Evolutionary conservation across 108 stramenopile species (phyloP), one percentile per base, ranked within the genome.

Genomic region (Nitzschia sp.): DNA sequence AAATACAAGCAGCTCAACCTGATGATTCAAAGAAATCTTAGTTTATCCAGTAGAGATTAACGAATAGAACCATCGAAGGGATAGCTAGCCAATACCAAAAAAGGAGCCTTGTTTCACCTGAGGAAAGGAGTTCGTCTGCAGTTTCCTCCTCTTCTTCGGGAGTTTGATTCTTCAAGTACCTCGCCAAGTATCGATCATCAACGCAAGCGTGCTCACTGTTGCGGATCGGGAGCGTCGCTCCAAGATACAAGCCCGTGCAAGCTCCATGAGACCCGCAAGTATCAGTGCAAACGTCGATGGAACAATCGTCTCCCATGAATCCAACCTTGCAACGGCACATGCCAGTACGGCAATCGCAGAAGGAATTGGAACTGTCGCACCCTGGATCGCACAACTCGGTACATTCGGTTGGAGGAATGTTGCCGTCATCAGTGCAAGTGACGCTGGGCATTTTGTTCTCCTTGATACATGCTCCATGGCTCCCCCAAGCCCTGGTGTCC

Each of bases 331-430:
- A 80, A 42, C 74, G 23, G 70, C 85, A 86, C 1, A 47, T 78
- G n/a, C 34, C 70, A 30, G 79, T 66, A 34, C 82, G 78, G 47
- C 85, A 86, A 67, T 86, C 79, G 58, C 85, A 86, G 70, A 64
- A 86, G 6, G 68, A 69, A 18, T 42, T 74, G 13, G 51, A 19
- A 34, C 55, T 32, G 27, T 34, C 23, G 59, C 85, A 82, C 2
- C 18, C 45, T 28, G n/a, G 9, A 24, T 33, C 48, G 42, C 82
- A 86, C 23, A 61, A 27, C 21, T 68, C 70, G 2, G 83, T 68
- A 58, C 83, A 85, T 45, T 81, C 73, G 36, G 64, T 58, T 17
- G 80, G 77, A 24, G 59, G 34, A 31, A 81, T 18, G 27, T 55
- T 54, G 25, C 70, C 80, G 18, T 55, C 51, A 26, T 51, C 54